Evolutionary conservation across 768 basidiomycete species (phyloP).

Genomic region (Chiua virens): DNA sequence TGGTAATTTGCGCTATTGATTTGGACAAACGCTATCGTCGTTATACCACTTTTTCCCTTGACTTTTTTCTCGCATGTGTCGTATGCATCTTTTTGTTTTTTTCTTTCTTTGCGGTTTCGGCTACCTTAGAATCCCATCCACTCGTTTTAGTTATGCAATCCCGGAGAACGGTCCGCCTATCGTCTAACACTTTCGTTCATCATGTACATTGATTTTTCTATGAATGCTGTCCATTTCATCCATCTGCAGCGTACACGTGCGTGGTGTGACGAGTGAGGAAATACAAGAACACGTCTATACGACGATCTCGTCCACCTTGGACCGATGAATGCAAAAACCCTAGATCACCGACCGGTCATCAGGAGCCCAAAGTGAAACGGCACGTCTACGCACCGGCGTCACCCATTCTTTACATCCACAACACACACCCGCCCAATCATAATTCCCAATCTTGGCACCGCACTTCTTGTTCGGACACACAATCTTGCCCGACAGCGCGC

Average conservation of each 20-base stretch:
- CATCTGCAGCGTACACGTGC: not conserved
- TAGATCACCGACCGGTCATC: conserved; percentile 14
- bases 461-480: conserved; percentile 92
- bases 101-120: not conserved
- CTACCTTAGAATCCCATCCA: conserved; percentile 10
- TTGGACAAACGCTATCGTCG: conserved; percentile 10
- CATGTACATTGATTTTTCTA: conserved; percentile 13
- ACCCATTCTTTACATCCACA: conserved; percentile 95
- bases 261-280: not conserved
- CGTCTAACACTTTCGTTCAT: conserved; percentile 21
- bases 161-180: conserved; percentile 23
- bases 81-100: conserved; percentile 30
- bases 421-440: conserved; percentile 93
- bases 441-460: conserved; percentile 88
- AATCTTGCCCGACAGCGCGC: conserved; percentile 85
- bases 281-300: conserved; percentile 13
- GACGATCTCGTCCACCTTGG: conserved; percentile 65
- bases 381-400: conserved; percentile 57
- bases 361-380: conserved; percentile 23
- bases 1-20: conserved; percentile 31
- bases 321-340: conserved; percentile 69
- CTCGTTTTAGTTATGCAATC: conserved; percentile 13
- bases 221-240: conserved; percentile 18
- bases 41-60: conserved; percentile 15
- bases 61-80: conserved; percentile 22